These are phyloP conservation scores for Paramecium primaurelia DNA, from an alignment of 73 alveolate species.

Conservation along the genomic window DNA sequence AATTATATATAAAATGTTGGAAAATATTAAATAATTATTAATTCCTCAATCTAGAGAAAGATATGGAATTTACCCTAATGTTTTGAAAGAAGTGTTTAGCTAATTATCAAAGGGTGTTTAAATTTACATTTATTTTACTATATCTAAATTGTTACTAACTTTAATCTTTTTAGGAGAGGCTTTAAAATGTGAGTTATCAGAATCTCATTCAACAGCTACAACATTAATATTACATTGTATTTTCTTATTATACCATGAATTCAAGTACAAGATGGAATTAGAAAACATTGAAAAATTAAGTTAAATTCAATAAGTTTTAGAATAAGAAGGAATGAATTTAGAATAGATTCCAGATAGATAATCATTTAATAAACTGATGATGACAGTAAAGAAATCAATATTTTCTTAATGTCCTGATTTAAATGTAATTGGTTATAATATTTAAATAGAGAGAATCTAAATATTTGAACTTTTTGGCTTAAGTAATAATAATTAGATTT, in stretches of 20 bases:
- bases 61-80: not conserved
- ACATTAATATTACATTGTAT: not conserved
- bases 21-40: not conserved
- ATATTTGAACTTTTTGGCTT: not conserved
- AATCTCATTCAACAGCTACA: not conserved
- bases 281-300: not conserved
- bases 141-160: not conserved
- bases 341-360: not conserved
- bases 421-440: not conserved
- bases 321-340: not conserved
- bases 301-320: not conserved
- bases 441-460: conserved; percentile 1
- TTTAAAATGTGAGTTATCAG: not conserved
- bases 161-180: not conserved
- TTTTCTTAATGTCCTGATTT: not conserved
- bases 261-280: not conserved
- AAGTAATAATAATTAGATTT: not conserved
- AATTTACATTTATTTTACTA: not conserved
- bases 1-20: not conserved
- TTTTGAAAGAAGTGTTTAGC: not conserved
- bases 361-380: not conserved
- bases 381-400: not conserved
- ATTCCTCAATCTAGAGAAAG: not conserved
- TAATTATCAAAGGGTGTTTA: not conserved
- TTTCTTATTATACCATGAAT: not conserved